Evolutionary conservation across 2,329 filamentous ascomycete species (phyloP), one percentile per base, ranked within the genome.

Genomic region (Colletotrichum plurivorum): DNA sequence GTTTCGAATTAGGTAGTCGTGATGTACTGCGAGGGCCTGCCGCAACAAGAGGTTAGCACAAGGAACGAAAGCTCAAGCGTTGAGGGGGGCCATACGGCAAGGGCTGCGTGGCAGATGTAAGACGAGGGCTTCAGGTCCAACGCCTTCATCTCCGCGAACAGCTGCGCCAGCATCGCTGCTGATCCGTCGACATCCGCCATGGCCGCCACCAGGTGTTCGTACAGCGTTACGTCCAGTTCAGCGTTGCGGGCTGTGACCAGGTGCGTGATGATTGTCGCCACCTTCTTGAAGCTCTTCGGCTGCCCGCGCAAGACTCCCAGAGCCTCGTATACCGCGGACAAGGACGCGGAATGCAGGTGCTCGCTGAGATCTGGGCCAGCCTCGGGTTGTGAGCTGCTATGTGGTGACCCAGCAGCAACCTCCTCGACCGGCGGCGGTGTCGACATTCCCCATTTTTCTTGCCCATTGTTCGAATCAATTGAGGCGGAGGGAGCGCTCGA

Each of bases 1-100:
- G 61, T 88, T 87, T 43, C 94, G 90, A 25, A 96, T 82, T 6
- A 94, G 73, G 74, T 97, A 95, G 79, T 98, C 93, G 0, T 95
- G 94, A 77, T 98, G 96, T 9, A 96, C 88, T 0, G 93, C 89
- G 25, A 98, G 84, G 5, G 88, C 91, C 84, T 92, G 71, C 20
- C 4, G 2, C n/a, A 45, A 36, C 16, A 31, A 31, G 9, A 36
- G 6, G 64, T 68, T 71, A 63, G 72, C 45, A 53, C 9, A 7
- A 16, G 27, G 3, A 36, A 7, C 9, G 25, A 10, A 8, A 8
- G 27, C 27, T 31, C 8, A 10, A 10, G 27, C 8, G 27, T 31
- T 6, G 10, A 5, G 15, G 1, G 22, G 12, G 4, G 5, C 9
- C 82, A 27, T 76, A 92, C 90, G 78, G 90, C 89, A 46, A 98